Conservation (phyloP, 805 yeast genomes). For the Candida berthetii region DNA sequence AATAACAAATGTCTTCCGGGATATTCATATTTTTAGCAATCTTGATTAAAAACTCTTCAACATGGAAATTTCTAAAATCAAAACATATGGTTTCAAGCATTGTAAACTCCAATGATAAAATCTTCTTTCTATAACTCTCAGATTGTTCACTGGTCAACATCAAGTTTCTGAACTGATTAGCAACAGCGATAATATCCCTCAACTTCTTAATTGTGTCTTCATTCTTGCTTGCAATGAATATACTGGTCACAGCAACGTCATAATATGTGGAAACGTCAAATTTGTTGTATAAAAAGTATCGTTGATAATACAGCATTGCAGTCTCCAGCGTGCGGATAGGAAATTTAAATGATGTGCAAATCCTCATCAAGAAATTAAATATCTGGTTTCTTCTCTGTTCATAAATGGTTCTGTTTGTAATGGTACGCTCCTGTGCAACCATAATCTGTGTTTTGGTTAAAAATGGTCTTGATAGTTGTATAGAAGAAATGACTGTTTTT, state of each 20-base stretch:
- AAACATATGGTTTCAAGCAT: slow-evolving; percentile 73
- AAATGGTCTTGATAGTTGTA: slow-evolving; percentile 54
- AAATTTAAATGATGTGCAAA: slow-evolving; percentile 49
- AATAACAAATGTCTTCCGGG: slow-evolving; percentile 39
- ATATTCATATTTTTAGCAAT: slow-evolving; percentile 44
- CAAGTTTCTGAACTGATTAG: slow-evolving; percentile 26
- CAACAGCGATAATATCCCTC: slow-evolving; percentile 47
- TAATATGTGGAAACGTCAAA: slow-evolving; percentile 48
- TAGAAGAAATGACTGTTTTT: slow-evolving; percentile 14
- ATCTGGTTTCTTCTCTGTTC: slow-evolving; percentile 48
- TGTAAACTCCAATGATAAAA: slow-evolving; percentile 61
- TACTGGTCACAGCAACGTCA: slow-evolving; percentile 62
- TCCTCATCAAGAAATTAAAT: slow-evolving; percentile 45
- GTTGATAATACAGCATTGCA: slow-evolving; percentile 67
- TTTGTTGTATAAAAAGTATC: slow-evolving; percentile 59
- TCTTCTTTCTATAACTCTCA: slow-evolving; percentile 50
- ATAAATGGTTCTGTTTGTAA: slow-evolving; percentile 42
- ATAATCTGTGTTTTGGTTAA: slow-evolving; percentile 48
- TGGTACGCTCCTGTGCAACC: slow-evolving; percentile 43
- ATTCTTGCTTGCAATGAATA: slow-evolving; percentile 68
- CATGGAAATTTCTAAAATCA: slow-evolving; percentile 66
- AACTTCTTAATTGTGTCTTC: slow-evolving; percentile 82
- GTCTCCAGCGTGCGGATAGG: slow-evolving; percentile 69
- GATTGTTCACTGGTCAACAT: slow-evolving; percentile 23
- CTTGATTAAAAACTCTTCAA: slow-evolving; percentile 63